Evolutionary conservation across 495 filamentous ascomycete genomes (phyloP), one percentile per base, ranked within the genome.

Genomic region (Podospora pseudoanserina): DNA sequence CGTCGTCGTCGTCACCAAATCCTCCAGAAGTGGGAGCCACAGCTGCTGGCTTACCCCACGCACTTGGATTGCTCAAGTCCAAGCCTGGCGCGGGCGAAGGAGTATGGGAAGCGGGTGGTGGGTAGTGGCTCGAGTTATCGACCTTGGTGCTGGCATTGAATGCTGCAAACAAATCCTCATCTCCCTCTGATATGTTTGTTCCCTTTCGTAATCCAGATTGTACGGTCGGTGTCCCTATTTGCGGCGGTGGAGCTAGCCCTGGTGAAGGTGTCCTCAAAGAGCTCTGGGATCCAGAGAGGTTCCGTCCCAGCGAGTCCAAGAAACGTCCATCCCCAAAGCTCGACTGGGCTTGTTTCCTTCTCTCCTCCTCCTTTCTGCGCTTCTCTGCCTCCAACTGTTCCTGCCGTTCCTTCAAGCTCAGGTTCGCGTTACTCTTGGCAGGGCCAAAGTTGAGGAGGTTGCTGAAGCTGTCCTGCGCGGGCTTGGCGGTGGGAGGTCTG

Each of bases 371-470:
- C 73, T 93, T 89, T 73, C 83, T 88, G 5, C 85, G 84, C 75
- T 87, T 93, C 78, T 95, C 90, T 55, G 91, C 91, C 71, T 91
- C 87, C 60, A 97, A 76, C 65, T 85, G 86, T 80, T 88, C 91
- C 77, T 97, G 94, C 67, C 92, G 92, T 76, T 98, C 92, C 65
- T 90, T 85, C 5, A 99, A 84, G 2, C 90, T 91, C 0, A 97
- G 80, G 68, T 89, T 93, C 75, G 85, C 88, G n/a, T 78, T 83
- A 30, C 82, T 73, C 71, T 90, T 90, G n/a, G 87, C 83, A 15
- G 87, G 79, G 60, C 86, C 87, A 68, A 94, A 92, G 57, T 87
- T 90, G 23, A 97, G 89, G 20, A 99, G 83, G 73, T 90, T 92
- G 69, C 94, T 90, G 75, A 99, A 99, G 81, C 91, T 96, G 76